These are phyloP conservation scores for Rhodotorula babjevae DNA, from an alignment of 768 basidiomycete species.

Conservation along the genomic window DNA sequence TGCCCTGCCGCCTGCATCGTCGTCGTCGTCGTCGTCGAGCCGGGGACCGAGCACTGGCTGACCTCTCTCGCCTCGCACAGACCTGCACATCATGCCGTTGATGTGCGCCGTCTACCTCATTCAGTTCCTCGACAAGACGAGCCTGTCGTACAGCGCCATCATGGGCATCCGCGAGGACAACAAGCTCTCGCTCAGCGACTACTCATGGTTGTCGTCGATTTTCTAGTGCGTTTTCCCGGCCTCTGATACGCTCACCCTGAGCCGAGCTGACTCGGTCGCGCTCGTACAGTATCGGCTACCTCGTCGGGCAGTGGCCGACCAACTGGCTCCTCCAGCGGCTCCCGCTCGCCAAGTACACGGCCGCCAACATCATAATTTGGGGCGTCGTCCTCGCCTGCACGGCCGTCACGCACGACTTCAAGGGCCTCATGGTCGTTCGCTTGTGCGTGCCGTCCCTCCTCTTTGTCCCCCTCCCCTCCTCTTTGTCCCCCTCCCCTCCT, in stretches of 20 bases:
- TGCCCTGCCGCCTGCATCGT: neutral
- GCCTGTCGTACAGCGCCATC: slow-evolving; percentile 13
- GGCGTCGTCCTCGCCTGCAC: slow-evolving; percentile 28
- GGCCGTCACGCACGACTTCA: slow-evolving; percentile 13
- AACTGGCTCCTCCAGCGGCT: slow-evolving; percentile 23
- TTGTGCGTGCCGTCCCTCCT: neutral
- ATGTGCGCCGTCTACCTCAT: slow-evolving; percentile 25
- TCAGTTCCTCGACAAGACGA: slow-evolving; percentile 31
- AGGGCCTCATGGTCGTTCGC: slow-evolving; percentile 18
- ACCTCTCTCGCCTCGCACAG: neutral
- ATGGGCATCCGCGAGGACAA: slow-evolving; percentile 30
- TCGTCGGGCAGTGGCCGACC: slow-evolving; percentile 30
- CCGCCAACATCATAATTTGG: slow-evolving; percentile 26
- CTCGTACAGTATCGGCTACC: slow-evolving; percentile 5
- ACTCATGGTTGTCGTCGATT: slow-evolving; percentile 18
- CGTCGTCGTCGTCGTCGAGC: neutral
- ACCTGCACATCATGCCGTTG: slow-evolving; percentile 32
- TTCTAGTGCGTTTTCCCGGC: slow-evolving; percentile 11
- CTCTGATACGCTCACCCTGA: neutral
- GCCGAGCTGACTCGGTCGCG: neutral
- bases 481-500: neutral
- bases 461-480: no score
- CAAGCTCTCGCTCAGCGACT: slow-evolving; percentile 19
- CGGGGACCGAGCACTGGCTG: neutral
- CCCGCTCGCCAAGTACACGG: slow-evolving; percentile 27